Evolutionary conservation across 176 grass and related monocot genomes (phyloP).

Genomic region (Typha latifolia): DNA sequence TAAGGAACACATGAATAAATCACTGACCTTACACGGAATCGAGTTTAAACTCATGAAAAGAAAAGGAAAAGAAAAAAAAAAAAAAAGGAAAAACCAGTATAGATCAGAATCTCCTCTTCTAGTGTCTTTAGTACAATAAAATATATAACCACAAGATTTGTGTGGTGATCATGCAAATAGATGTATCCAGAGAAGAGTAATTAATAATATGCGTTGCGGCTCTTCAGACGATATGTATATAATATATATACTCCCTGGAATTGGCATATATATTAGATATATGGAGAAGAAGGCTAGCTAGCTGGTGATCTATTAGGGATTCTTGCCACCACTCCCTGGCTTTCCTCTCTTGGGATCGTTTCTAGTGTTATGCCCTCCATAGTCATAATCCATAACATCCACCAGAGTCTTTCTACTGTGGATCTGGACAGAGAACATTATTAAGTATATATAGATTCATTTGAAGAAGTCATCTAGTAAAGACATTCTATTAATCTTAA

Average conservation of each 20-base stretch:
- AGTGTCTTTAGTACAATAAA: neutral
- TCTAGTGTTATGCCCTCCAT: constrained; percentile 55
- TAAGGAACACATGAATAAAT: too few species aligned
- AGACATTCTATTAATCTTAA: too few species aligned
- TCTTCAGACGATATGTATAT: neutral
- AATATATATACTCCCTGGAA: too few species aligned
- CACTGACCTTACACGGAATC: too few species aligned
- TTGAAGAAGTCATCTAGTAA: too few species aligned
- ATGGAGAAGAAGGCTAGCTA: neutral
- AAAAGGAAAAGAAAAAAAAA: too few species aligned
- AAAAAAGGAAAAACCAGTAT: neutral
- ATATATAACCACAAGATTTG: neutral
- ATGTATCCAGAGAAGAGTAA: neutral
- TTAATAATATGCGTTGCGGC: neutral
- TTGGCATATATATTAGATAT: too few species aligned
- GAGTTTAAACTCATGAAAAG: too few species aligned
- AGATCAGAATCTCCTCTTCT: neutral
- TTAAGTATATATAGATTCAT: too few species aligned
- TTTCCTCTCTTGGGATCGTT: constrained; percentile 66
- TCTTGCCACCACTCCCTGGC: constrained; percentile 48
- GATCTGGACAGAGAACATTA: constrained; percentile 16
- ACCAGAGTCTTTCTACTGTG: constrained; percentile 53
- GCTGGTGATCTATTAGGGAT: constrained; percentile 38
- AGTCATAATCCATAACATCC: constrained; percentile 78
- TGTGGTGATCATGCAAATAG: neutral